Base-by-base conservation (phyloP, 805 yeast genomes). In the Wickerhamomyces chambardii region DNA sequence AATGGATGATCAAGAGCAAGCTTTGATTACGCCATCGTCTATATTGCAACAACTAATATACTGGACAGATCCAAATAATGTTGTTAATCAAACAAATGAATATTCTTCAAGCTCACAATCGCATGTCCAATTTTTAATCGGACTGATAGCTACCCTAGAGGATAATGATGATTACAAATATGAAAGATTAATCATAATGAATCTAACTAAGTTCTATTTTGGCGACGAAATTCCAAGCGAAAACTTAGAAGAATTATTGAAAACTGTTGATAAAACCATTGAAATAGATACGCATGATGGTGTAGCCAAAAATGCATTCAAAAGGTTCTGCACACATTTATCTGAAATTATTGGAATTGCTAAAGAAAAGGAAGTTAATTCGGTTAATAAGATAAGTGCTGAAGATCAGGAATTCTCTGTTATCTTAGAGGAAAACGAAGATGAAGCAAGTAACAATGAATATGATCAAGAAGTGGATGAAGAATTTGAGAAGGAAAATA, bases 21-120 rank as follows among this genome's bases (percentile, higher is more conserved):
- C 52, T 15, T 43, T 48, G 32, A 42, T 55, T 3, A 38, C 59
- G 3, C 81, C 85, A 0, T 59, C 67, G 11, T 62, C 63, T 9
- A 71, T 83, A 3, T 58, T 81, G 24, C 86, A 78, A 43, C 95
- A 84, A 47, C 56, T 90, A 32, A 63, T 82, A 17, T 75, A 77
- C 48, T 85, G 96, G 95, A 81, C 95, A 15, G 90, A 86, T 52
- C 95, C 95, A 6, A 59, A 62, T 30, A 73, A 76, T 42, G 58
- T 79, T 8, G 85, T 76, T 3, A 69, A 72, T 39, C 57, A 61
- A 29, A 45, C 63, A 1, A 63, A 63, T 6, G 71, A 60, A 3
- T 68, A 60, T 2, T 55, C 65, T 4, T 50, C 49, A 4, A 47
- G 47, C n/a, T 70, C 73, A 29, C 53, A 67, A 10, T 58, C 73